These are phyloP conservation scores for Arachis stenosperma DNA, from an alignment of 306 rosid species.

Conservation along the genomic window DNA sequence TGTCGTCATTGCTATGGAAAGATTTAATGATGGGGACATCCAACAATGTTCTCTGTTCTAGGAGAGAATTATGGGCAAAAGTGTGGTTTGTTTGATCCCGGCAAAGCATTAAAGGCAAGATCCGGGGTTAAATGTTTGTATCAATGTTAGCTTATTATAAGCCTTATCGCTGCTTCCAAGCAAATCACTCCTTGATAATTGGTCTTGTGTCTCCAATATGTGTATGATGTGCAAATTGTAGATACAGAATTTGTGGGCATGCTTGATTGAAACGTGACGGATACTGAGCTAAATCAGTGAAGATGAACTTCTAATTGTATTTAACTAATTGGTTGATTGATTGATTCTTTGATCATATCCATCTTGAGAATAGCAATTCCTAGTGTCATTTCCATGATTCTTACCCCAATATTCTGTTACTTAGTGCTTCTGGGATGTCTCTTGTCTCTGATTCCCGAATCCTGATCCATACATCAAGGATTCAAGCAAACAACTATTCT, in stretches of 20 bases:
- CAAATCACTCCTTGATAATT: constrained; percentile 23
- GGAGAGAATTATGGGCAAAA: constrained; percentile 43
- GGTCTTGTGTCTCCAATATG: constrained; percentile 38
- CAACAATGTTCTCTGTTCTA: constrained; percentile 26
- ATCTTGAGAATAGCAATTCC: constrained; percentile 6
- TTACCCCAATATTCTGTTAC: background rate
- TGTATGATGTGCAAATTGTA: constrained; percentile 52
- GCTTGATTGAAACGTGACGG: constrained; percentile 35
- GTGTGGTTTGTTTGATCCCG: constrained; percentile 34
- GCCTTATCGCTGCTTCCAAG: constrained; percentile 11
- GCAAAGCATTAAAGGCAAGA: constrained; percentile 39
- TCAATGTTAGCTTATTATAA: constrained; percentile 30
- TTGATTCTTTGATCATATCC: constrained; percentile 11
- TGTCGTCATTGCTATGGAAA: constrained; percentile 24
- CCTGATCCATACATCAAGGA: background rate
- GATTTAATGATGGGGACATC: constrained; percentile 17
- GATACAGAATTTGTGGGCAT: constrained; percentile 48
- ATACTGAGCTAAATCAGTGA: constrained; percentile 30
- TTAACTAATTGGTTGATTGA: constrained; percentile 21
- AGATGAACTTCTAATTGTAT: constrained; percentile 10
- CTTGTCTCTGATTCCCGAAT: background rate
- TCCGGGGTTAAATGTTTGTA: constrained; percentile 32
- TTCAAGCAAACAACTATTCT: background rate
- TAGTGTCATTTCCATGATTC: background rate
- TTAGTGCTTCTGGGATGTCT: constrained; percentile 18